Evolutionary conservation across 2,329 filamentous ascomycete species (phyloP).

Genomic region (Fusarium fracticaudum): DNA sequence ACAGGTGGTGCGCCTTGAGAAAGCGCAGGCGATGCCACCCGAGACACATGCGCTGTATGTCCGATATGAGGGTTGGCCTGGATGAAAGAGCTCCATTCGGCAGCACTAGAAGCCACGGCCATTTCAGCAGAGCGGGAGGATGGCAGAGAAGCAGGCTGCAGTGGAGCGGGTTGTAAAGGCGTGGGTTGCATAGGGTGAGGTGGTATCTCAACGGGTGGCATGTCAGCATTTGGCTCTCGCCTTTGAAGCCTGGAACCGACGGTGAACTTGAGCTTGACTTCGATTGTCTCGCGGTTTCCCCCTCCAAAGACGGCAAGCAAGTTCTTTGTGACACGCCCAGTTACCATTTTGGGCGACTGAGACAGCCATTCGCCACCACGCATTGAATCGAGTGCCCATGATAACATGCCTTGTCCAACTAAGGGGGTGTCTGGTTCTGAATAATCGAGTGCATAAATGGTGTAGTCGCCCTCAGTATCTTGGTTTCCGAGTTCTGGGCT

Average conservation of each 20-base stretch:
- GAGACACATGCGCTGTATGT: conserved; percentile 48
- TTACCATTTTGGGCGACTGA: conserved; percentile 78
- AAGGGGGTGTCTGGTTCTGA: conserved; percentile 93
- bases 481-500: conserved; percentile 83
- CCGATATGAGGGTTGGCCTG: conserved; percentile 72
- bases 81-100: conserved; percentile 82
- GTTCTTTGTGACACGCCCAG: conserved; percentile 90
- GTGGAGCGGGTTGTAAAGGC: background rate
- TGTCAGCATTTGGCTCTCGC: conserved; percentile 39
- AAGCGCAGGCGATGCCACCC: conserved; percentile 51
- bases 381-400: conserved; percentile 73
- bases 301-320: conserved; percentile 84
- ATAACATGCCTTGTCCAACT: conserved; percentile 95
- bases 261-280: conserved; percentile 90
- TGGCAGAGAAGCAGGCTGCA: background rate
- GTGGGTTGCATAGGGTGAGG: background rate
- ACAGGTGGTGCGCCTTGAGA: conserved; percentile 46
- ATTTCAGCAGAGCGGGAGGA: conserved; percentile 43
- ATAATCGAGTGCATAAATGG: conserved; percentile 97
- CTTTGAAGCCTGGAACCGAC: conserved; percentile 71
- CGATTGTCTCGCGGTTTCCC: conserved; percentile 85
- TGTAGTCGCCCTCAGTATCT: conserved; percentile 85
- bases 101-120: conserved; percentile 66
- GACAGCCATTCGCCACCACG: conserved; percentile 51
- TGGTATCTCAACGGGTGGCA: conserved; percentile 22